Evolutionary conservation across 192 early-diverging fungal genomes (phyloP).

Genomic region (Umbelopsis sp.): DNA sequence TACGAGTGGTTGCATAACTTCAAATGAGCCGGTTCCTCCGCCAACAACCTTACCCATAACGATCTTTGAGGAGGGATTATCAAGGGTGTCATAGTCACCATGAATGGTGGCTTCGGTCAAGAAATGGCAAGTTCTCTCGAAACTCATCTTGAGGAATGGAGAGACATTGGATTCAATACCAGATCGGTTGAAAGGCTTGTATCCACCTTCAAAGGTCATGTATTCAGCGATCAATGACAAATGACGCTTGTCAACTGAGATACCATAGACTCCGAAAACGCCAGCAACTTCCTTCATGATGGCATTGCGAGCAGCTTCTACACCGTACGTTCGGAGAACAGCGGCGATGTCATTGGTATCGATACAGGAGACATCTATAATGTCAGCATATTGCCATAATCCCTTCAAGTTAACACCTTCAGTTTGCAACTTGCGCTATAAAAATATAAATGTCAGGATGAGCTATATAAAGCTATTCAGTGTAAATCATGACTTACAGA

Average conservation of each 20-base stretch:
- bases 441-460: slow-evolving; percentile 26
- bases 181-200: slow-evolving; percentile 97
- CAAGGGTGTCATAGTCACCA: slow-evolving; percentile 88
- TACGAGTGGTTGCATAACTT: slow-evolving; percentile 68
- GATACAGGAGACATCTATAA: slow-evolving; percentile 86
- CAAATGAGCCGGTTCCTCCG: slow-evolving; percentile 94
- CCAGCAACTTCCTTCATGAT: slow-evolving; percentile 91
- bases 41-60: slow-evolving; percentile 92
- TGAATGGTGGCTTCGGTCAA: slow-evolving; percentile 86
- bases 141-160: slow-evolving; percentile 98
- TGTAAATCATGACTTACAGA: slow-evolving; percentile 42
- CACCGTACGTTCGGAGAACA: slow-evolving; percentile 91
- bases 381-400: slow-evolving; percentile 77
- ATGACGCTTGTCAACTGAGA: slow-evolving; percentile 92
- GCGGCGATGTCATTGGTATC: slow-evolving; percentile 98
- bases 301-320: slow-evolving; percentile 92
- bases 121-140: slow-evolving; percentile 96
- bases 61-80: slow-evolving; percentile 90
- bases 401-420: slow-evolving; percentile 92
- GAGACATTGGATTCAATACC: slow-evolving; percentile 90
- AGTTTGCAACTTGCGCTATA: slow-evolving; percentile 67
- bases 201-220: slow-evolving; percentile 99
- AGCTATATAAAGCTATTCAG: background rate
- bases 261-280: slow-evolving; percentile 95
- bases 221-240: slow-evolving; percentile 97